Base-by-base conservation (phyloP, 1,139 yeast genomes). In the Yarrowia galli region DNA sequence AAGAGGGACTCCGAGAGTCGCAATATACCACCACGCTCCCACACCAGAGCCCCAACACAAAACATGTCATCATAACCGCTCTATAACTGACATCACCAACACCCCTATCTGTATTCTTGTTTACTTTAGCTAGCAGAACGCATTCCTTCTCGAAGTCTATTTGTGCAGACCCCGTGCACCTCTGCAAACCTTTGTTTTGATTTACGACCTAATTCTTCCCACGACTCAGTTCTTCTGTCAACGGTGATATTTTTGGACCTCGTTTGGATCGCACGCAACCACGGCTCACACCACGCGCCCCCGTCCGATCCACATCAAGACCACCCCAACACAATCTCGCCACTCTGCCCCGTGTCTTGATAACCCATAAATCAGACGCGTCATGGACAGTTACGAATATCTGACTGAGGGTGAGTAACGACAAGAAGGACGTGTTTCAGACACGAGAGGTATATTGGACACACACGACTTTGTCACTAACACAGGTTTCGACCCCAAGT, bases 401-500 rank as follows among this genome's bases (percentile, higher is more conserved):
- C 65, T 72, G 22, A 69, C 69, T 36, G 70, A 70, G 56, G 71
- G 71, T 69, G 63, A 66, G 71, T 58, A 46, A 20, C 20, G 25
- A 49, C 18, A 9, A 28, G 25, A 4, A 9, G 23, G 16, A 40
- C 43, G 43, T 40, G 43, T 40, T n/a, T 15, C 20, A 40, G 12
- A 25, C 53, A 43, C 40, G 18, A 10, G 20, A 42, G 10, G 49
- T 23, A 9, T 0, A 2, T 28, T 5, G 40, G 43, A n/a, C 20
- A n/a, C 7, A n/a, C 20, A 15, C 43, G 20, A 20, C 5, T 13
- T 1, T 10, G 16, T 25, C 20, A 20, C 56, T 46, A 46, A 46
- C 54, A 64, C 25, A 83, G 92, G 83, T 15, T 90, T 89, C 75
- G 88, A 91, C 74, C 87, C 92, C 15, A 80, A 81, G 54, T 78